Base-by-base conservation (phyloP, 192 early-diverging fungal species). In the Coemansia sp. region DNA sequence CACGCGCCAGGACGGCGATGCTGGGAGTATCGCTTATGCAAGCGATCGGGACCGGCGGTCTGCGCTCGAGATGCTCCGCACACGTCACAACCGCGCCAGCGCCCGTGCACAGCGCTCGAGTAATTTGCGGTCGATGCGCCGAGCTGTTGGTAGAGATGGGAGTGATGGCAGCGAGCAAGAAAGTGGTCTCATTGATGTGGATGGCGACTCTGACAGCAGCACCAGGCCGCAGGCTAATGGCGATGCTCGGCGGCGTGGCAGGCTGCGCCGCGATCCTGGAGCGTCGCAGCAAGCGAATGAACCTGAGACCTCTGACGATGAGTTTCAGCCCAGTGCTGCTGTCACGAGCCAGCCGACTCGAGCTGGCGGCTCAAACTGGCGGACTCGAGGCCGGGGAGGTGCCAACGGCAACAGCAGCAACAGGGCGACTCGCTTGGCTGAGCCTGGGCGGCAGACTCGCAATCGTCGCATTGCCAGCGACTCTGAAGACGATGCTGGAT, bases 391-490 rank as follows among this genome's bases (percentile, higher is more conserved):
- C 49, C 29, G 36, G 15, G 14, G 49, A 35, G 64, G 37, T 27
- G 38, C 43, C 4, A n/a, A 15, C 27, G 25, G 29, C 9, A 38
- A 9, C 19, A 10, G 14, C 27, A 15, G 15, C 20, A 38, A 9
- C 19, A 10, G 4, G 4, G 14, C 25, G 7, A 6, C 59, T 17
- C 51, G 29, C 6, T 10, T n/a, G 29, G 6, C 27, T 6, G 51
- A 54, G 5, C 1, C 27, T 6, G 51, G 41, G 38, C 71, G 60
- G 9, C 53, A 66, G 47, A 67, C 59, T 29, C 77, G 77, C 41
- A 70, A 39, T 17, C 76, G 76, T 12, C 73, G 73, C 24, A 64
- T 75, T 45, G 65, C 78, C 25, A 75, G 72, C 60, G 78, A 81
- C 42, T 72, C 78, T 9, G 78, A 75, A 25, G 65, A 69, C 10